A percentile compares a stretch with the other conserved stretches of the same genome.
phyloP scores from a whole-genome alignment of 371 early-diverging fungal genomes.

The Mucor racemosus region DNA sequence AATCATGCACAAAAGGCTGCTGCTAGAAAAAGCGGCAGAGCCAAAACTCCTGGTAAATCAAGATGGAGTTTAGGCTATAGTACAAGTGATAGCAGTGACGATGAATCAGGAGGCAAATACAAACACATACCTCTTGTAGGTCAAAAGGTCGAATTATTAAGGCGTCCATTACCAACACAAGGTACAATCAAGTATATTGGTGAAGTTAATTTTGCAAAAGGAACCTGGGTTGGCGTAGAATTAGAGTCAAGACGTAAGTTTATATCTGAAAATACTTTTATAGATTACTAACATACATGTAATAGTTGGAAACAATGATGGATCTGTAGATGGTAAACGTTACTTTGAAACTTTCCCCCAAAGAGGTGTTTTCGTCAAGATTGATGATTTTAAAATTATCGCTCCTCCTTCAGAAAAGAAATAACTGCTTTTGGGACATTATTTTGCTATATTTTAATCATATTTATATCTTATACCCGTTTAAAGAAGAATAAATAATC shows the following conservation, averaged over 20 bases:
- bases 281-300: not conserved
- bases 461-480: not conserved
- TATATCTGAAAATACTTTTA: not conserved
- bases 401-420: slow-evolving; percentile 17
- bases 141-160: slow-evolving; percentile 42
- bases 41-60: slow-evolving; percentile 25
- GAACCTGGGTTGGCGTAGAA: slow-evolving; percentile 54
- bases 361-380: slow-evolving; percentile 45
- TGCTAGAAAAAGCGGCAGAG: slow-evolving; percentile 25
- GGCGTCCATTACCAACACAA: slow-evolving; percentile 45
- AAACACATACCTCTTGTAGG: slow-evolving; percentile 37
- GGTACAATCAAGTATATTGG: slow-evolving; percentile 54
- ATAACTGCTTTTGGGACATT: slow-evolving; percentile 2
- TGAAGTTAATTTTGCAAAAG: slow-evolving; percentile 45
- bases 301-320: slow-evolving; percentile 48
- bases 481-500: too few relatives aligned
- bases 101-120: slow-evolving; percentile 28
- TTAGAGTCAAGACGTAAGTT: slow-evolving; percentile 48
- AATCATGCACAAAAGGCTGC: slow-evolving; percentile 4
- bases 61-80: slow-evolving; percentile 36
- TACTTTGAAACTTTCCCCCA: slow-evolving; percentile 51
- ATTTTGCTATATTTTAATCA: not conserved
- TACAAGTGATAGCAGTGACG: slow-evolving; percentile 30
- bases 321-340: slow-evolving; percentile 38
- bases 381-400: slow-evolving; percentile 43